Conservation (phyloP, 495 filamentous ascomycete genomes). For the Podospora tetraspora region DNA sequence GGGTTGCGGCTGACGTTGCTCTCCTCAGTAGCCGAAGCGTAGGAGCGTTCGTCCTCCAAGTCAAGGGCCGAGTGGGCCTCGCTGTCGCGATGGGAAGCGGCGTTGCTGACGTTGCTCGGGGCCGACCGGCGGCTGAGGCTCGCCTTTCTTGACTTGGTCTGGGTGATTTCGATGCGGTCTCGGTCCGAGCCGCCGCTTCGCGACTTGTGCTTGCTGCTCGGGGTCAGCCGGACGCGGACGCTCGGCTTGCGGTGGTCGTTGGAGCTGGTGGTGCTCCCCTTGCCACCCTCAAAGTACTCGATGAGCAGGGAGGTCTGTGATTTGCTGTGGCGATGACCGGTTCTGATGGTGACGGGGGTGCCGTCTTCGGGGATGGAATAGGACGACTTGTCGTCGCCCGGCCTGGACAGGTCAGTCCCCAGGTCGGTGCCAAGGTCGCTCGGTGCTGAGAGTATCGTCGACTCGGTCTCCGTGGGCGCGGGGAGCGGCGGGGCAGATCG, state of each 20-base stretch:
- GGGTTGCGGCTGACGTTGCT: conserved; percentile 65
- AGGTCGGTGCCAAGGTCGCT: conserved; percentile 63
- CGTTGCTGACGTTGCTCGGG: conserved; percentile 46
- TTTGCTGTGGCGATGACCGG: conserved; percentile 57
- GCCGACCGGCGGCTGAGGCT: conserved; percentile 56
- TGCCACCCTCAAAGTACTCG: conserved; percentile 94
- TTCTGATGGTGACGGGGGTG: conserved; percentile 82
- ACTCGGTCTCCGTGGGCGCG: conserved; percentile 74
- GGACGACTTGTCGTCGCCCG: conserved; percentile 62
- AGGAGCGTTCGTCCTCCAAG: conserved; percentile 54
- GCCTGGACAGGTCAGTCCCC: conserved; percentile 70
- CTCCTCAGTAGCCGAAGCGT: conserved; percentile 71
- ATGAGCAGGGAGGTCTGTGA: conserved; percentile 94
- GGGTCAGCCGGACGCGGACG: conserved; percentile 91
- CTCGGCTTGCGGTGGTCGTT: conserved; percentile 66
- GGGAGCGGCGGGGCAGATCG: conserved; percentile 58
- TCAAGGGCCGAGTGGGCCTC: conserved; percentile 40
- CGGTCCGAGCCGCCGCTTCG: conserved; percentile 48
- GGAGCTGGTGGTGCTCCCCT: conserved; percentile 47
- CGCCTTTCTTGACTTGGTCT: conserved; percentile 54
- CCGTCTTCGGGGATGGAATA: conserved; percentile 96
- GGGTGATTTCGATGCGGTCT: conserved; percentile 71
- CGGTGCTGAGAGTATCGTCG: conserved; percentile 45
- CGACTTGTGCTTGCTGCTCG: conserved; percentile 50
- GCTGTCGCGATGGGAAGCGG: conserved; percentile 42